A percentile compares a stretch with the other conserved stretches of the same genome.
Evolutionary conservation across 257 asterid species (phyloP).

Genomic region (Pogostemon cablin): DNA sequence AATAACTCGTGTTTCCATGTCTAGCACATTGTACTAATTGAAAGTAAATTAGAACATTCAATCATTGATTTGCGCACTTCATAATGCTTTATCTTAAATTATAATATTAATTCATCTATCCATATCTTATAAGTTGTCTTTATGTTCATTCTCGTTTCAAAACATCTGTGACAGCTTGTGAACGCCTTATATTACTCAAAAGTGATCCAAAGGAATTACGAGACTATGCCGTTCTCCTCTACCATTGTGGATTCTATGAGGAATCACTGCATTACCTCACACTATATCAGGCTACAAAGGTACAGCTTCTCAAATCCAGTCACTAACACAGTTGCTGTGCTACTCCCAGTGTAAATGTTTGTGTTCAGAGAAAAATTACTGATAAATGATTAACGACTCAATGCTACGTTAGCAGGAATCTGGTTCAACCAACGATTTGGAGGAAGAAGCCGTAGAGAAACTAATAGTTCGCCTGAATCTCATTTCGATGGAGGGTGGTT

Average conservation of each 20-base stretch:
- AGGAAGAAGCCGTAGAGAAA: conserved; percentile 69
- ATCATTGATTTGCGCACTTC: background rate
- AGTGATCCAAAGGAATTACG: conserved; percentile 65
- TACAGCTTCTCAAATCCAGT: conserved; percentile 16
- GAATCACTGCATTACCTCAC: conserved; percentile 63
- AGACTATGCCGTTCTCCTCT: conserved; percentile 74
- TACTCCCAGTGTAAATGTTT: background rate
- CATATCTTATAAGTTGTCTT: conserved; percentile 1
- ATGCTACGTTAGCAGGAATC: conserved; percentile 42
- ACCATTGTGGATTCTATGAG: conserved; percentile 81
- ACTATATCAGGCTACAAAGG: conserved; percentile 60
- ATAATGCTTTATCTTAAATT: background rate
- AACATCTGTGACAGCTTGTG: conserved; percentile 60
- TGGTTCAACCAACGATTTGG: conserved; percentile 38
- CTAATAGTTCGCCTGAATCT: conserved; percentile 64
- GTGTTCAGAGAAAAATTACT: background rate
- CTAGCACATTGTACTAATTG: background rate
- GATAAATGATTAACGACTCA: conserved; percentile 21
- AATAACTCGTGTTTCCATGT: background rate
- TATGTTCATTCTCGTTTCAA: conserved; percentile 27
- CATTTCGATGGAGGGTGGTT: conserved; percentile 75
- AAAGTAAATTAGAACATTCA: background rate
- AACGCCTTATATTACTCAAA: conserved; percentile 73
- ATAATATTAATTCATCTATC: conserved; percentile 10
- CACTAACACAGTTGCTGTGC: background rate